Evolutionary conservation across 139 green algal species (phyloP).

Genomic region (Tetradesmus lagerheimii): DNA sequence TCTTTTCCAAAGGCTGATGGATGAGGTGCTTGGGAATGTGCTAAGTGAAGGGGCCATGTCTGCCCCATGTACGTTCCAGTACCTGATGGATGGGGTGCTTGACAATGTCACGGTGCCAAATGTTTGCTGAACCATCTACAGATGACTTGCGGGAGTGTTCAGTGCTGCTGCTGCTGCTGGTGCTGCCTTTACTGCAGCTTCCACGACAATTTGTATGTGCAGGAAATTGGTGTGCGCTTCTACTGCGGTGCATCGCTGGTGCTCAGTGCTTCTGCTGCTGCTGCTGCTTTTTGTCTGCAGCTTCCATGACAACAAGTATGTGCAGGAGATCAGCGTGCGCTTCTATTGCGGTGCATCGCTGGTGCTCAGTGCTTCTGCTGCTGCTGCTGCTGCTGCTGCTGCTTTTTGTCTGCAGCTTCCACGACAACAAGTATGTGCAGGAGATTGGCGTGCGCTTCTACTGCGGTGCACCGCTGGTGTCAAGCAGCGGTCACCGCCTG

Average conservation of each 20-base stretch:
- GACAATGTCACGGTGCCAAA: no score
- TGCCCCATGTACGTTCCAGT: no score
- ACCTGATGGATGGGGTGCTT: no score
- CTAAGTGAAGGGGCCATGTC: no score
- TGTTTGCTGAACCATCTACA: no score
- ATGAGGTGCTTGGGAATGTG: no score
- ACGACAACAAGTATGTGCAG: conserved; percentile 36
- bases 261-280: not conserved
- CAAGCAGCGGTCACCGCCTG: conserved; percentile 29
- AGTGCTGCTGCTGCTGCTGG: not conserved
- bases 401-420: conserved; percentile 27
- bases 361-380: not conserved
- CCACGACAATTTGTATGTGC: conserved; percentile 4
- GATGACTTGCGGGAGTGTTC: no score
- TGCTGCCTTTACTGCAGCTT: conserved; percentile 28
- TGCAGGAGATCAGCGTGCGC: conserved; percentile 15
- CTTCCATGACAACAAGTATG: conserved; percentile 23
- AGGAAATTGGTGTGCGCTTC: conserved; percentile 30
- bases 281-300: conserved; percentile 21
- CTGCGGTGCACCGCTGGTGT: conserved; percentile 32
- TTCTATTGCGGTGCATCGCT: conserved; percentile 20
- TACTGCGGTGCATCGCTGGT: not conserved
- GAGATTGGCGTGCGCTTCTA: conserved; percentile 45
- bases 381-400: not conserved
- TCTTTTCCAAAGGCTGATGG: no score